These are phyloP conservation scores for Aureobasidium sp. DNA, from an alignment of 2,329 filamentous ascomycete genomes.

Conservation along the genomic window DNA sequence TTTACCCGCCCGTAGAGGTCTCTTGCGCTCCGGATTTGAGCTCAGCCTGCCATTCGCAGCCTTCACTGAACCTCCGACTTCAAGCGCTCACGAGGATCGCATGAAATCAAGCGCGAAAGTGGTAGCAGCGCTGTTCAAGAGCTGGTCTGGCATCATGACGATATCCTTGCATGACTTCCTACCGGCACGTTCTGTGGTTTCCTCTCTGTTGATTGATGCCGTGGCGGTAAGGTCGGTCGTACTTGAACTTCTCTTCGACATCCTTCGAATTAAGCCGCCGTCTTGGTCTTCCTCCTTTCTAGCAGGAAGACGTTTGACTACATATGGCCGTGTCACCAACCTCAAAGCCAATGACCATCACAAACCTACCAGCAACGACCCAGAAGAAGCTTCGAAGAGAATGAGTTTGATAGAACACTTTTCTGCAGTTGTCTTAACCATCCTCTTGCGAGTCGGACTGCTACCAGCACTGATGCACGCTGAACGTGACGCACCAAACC, in stretches of 20 bases:
- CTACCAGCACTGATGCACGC: constrained; percentile 46
- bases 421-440: constrained; percentile 75
- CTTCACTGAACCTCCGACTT: constrained; percentile 71
- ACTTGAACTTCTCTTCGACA: constrained; percentile 76
- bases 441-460: constrained; percentile 75
- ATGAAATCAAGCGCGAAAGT: constrained; percentile 84
- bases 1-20: constrained; percentile 68
- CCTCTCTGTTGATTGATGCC: constrained; percentile 52
- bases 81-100: constrained; percentile 49
- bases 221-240: constrained; percentile 61
- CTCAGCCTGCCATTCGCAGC: constrained; percentile 78
- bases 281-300: constrained; percentile 95
- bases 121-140: constrained; percentile 83
- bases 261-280: constrained; percentile 81
- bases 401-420: constrained; percentile 86
- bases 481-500: constrained; percentile 58
- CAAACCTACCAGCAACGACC: constrained; percentile 49
- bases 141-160: constrained; percentile 86
- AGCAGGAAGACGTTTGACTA: constrained; percentile 84
- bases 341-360: constrained; percentile 56
- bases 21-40: constrained; percentile 79
- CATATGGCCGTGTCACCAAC: constrained; percentile 88
- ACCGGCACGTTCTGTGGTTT: constrained; percentile 71
- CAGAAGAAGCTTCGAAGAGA: constrained; percentile 55
- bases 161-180: constrained; percentile 83